Conservation (phyloP, 352 stramenopile species). For the Globisporangium okanoganense region DNA sequence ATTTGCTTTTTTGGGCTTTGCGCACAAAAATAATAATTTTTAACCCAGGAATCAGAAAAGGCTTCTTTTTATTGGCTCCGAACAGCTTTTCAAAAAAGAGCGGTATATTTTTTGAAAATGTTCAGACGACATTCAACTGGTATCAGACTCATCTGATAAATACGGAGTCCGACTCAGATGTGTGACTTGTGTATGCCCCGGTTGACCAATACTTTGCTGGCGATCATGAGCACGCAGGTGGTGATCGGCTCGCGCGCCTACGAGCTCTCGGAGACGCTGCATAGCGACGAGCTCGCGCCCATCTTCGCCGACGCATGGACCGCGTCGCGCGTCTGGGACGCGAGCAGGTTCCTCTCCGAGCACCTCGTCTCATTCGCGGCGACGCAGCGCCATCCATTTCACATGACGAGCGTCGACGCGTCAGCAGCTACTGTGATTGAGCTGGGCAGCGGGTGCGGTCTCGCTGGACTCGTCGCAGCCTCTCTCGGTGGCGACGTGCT, state of each 20-base stretch:
- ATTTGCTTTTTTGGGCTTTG: no score
- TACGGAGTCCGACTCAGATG: not conserved
- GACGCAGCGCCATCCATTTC: slow-evolving; percentile 10
- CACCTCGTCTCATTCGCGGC: slow-evolving; percentile 43
- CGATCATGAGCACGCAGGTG: slow-evolving; percentile 27
- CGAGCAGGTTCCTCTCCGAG: slow-evolving; percentile 63
- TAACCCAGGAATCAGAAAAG: no score
- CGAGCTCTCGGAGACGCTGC: slow-evolving; percentile 73
- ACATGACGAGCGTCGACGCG: slow-evolving; percentile 1
- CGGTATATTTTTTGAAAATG: no score
- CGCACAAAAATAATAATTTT: no score
- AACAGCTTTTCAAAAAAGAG: no score
- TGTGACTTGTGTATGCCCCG: not conserved
- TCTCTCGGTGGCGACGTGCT: slow-evolving; percentile 62
- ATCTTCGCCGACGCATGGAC: slow-evolving; percentile 86
- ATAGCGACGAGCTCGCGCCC: slow-evolving; percentile 59
- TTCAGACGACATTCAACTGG: no score
- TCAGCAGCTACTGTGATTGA: slow-evolving; percentile 45
- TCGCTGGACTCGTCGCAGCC: slow-evolving; percentile 62
- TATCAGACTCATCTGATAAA: not conserved
- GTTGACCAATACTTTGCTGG: not conserved
- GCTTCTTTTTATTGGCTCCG: no score
- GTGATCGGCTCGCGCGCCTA: slow-evolving; percentile 42
- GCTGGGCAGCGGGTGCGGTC: slow-evolving; percentile 74
- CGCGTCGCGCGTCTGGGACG: slow-evolving; percentile 68